Percentiles rank a stretch among this genome's conserved stretches.
These are phyloP conservation scores for Microthlaspi erraticum DNA, from an alignment of 345 rosid species.

Conservation along the genomic window DNA sequence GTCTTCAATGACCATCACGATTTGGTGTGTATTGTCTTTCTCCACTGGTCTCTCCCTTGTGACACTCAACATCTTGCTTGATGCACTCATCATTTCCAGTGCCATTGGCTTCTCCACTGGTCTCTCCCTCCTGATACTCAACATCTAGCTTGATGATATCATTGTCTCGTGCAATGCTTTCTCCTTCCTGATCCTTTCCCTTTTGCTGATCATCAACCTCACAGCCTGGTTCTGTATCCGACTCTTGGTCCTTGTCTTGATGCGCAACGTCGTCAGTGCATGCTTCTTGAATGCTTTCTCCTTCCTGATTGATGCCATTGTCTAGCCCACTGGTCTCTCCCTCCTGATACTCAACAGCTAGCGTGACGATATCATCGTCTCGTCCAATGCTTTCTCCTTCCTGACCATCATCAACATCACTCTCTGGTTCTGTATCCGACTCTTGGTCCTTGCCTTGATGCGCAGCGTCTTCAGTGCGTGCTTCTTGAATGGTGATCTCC, in stretches of 20 bases:
- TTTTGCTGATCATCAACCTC: not conserved
- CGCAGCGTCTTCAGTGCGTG: not conserved
- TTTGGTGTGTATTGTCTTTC: not conserved
- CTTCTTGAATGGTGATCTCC: not conserved
- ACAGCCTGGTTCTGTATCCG: not conserved
- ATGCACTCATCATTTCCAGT: not conserved
- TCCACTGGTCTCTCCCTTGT: too few relatives aligned
- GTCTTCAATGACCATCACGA: not conserved
- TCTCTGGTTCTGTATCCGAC: not conserved
- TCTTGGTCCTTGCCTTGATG: not conserved
- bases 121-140: not conserved
- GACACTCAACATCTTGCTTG: not conserved
- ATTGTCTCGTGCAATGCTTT: not conserved
- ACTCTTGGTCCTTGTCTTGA: not conserved
- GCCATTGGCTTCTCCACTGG: not conserved
- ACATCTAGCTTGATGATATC: not conserved
- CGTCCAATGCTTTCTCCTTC: not conserved
- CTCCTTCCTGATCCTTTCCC: not conserved
- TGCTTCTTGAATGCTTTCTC: not conserved
- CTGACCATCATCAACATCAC: slow-evolving; percentile 1
- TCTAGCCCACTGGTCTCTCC: not conserved
- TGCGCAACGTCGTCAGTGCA: not conserved
- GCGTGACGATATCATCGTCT: not conserved
- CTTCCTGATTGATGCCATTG: not conserved
- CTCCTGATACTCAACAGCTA: not conserved